phyloP scores from a whole-genome alignment of 371 early-diverging fungal genomes.

The Dinochytrium kinnereticum region DNA sequence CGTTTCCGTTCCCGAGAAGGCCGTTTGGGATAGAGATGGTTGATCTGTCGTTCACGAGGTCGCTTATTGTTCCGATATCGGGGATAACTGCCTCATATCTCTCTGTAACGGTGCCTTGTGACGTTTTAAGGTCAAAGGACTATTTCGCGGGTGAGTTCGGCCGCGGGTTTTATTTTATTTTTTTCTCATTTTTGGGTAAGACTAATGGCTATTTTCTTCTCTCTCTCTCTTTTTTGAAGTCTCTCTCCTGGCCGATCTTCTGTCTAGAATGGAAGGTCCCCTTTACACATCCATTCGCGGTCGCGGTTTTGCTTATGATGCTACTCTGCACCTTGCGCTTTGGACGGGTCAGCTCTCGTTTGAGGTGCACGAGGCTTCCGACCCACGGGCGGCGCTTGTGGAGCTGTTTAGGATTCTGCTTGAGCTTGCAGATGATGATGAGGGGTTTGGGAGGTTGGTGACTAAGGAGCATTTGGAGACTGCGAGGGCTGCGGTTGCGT shows the following conservation, averaged over 20 bases:
- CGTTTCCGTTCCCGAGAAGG: constrained; percentile 54
- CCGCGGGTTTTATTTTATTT: not conserved
- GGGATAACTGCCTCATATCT: constrained; percentile 49
- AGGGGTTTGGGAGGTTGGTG: constrained; percentile 55
- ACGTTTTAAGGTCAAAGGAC: constrained; percentile 52
- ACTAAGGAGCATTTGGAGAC: constrained; percentile 62
- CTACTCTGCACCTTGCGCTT: constrained; percentile 50
- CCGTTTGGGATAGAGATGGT: constrained; percentile 30
- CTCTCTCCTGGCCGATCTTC: constrained; percentile 62
- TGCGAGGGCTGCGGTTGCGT: constrained; percentile 61
- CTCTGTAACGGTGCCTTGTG: constrained; percentile 50
- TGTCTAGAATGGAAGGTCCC: constrained; percentile 73
- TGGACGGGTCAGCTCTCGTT: constrained; percentile 67
- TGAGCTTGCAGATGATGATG: constrained; percentile 48
- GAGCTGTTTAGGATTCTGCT: constrained; percentile 62
- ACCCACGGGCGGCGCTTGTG: constrained; percentile 58
- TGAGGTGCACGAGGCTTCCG: constrained; percentile 59
- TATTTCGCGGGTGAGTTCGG: constrained; percentile 40
- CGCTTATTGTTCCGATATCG: constrained; percentile 49
- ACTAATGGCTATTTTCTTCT: not conserved
- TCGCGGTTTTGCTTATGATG: constrained; percentile 75
- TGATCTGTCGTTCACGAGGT: constrained; percentile 30
- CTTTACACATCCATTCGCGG: constrained; percentile 76
- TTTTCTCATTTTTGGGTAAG: not conserved
- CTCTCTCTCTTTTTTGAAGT: constrained; percentile 25